A percentile compares a stretch with the other conserved stretches of the same genome.
Evolutionary conservation across 164 flowering plant species (phyloP).

Genomic region (Nelumbo lutea): DNA sequence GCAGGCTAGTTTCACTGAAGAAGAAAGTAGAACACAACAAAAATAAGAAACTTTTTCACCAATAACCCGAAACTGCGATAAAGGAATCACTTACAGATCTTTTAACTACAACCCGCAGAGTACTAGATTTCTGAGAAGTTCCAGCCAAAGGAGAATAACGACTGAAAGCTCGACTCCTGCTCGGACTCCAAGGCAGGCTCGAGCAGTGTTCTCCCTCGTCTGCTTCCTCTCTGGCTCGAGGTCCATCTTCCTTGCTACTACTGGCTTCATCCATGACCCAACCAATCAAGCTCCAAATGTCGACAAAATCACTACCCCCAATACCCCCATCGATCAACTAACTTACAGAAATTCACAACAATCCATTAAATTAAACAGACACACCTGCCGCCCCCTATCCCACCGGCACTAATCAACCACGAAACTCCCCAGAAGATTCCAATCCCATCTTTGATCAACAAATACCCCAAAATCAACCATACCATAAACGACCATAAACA

Average conservation of each 20-base stretch:
- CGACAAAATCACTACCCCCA: background rate
- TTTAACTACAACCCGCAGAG: conserved; percentile 47
- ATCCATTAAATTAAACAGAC: background rate
- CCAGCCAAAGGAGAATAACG: conserved; percentile 27
- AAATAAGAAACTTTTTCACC: background rate
- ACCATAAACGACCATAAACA: background rate
- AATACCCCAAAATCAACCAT: background rate
- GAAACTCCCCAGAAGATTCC: conserved; percentile 49
- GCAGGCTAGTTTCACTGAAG: background rate
- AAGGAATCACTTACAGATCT: conserved; percentile 47
- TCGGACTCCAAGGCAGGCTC: conserved; percentile 45
- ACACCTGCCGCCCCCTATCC: conserved; percentile 3
- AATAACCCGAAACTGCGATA: background rate
- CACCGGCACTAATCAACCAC: background rate
- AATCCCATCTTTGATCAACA: conserved; percentile 44
- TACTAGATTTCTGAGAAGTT: conserved; percentile 27
- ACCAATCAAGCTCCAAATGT: conserved; percentile 5
- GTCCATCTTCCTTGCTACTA: conserved; percentile 26
- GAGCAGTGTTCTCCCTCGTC: conserved; percentile 4
- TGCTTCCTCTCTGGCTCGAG: conserved; percentile 7
- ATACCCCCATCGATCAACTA: conserved; percentile 1
- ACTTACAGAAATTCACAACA: background rate
- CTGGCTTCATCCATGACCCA: conserved; percentile 54
- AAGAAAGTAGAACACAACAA: background rate
- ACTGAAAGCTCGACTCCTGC: conserved; percentile 33